Evolutionary conservation across 2,329 filamentous ascomycete species (phyloP).

Genomic region (Alternaria infectoria): DNA sequence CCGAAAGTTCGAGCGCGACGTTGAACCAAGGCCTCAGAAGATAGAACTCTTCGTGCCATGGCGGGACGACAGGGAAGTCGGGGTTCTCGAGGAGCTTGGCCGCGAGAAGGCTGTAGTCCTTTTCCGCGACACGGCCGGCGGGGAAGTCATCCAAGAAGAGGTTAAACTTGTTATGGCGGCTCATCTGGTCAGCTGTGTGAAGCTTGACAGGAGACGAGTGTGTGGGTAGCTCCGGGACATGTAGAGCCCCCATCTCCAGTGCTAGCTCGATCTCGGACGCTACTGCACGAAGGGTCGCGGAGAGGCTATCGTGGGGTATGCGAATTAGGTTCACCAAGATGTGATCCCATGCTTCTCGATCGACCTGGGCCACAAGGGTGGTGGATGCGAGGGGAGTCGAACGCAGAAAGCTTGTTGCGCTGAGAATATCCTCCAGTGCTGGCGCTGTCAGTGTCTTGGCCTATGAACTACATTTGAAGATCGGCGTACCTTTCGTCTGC

Average conservation of each 20-base stretch:
- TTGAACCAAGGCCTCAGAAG: background rate
- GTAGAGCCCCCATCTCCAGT: background rate
- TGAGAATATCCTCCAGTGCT: background rate
- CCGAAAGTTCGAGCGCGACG: background rate
- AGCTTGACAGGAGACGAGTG: background rate
- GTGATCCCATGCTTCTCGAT: background rate
- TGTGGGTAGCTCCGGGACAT: background rate
- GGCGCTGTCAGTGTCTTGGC: background rate
- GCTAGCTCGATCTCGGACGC: background rate
- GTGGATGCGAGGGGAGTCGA: background rate
- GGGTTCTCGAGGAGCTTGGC: background rate
- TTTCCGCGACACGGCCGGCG: constrained; percentile 49
- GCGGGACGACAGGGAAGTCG: background rate
- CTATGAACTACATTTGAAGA: background rate
- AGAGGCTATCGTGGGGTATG: background rate
- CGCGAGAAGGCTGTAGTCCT: background rate
- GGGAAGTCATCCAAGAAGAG: constrained; percentile 56
- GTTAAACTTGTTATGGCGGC: background rate
- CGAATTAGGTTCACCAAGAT: background rate
- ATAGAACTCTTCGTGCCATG: background rate
- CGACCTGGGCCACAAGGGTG: background rate
- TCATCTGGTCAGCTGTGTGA: background rate
- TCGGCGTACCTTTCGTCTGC: background rate
- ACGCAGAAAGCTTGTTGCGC: background rate
- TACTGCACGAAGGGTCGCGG: background rate